Evolutionary conservation across 768 basidiomycete genomes (phyloP), one percentile per base, ranked within the genome.

Genomic region (Suillus clintonianus): DNA sequence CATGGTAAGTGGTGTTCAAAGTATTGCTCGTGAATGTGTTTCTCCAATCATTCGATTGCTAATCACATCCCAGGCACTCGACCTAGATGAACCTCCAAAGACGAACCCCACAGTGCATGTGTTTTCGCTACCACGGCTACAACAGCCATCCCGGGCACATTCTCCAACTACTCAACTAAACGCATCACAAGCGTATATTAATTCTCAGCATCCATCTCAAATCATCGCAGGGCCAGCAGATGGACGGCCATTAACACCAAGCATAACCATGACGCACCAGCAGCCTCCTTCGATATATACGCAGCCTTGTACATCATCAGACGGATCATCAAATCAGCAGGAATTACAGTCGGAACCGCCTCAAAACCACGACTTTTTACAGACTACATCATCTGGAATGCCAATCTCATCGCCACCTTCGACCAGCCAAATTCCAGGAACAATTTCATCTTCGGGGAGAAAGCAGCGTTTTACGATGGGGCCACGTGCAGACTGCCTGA

Each of bases 401-500:
- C 27, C 39, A 57, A 19, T 39, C 10, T 5, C 24, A 57, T 10
- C 55, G 15, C 3, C 17, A 27, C 56, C 13, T 30, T 17, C 39
- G 10, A 30, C 24, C 11, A 30, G 8, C 27, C 24, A 41, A 57
- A 41, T 17, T 41, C 24, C 24, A 27, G 56, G 24, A 57, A 17
- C 10, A 19, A 36, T 27, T 22, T 64, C 62, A 48, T 61, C 67
- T 5, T 67, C 65, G 41, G 62, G 65, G 2, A 74, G 79, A 63
- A 82, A 77, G 62, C 84, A 82, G 64, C 80, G 85, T 5, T 82
- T 89, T 64, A 86, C 84, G 62, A 90, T 90, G 89, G 89, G 89
- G 34, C 89, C 89, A 4, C 83, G 89, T 13, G 78, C 83, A 4
- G 89, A 88, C 69, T 90, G 89, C 69, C 76, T 86, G 56, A 89